A percentile compares a stretch with the other conserved stretches of the same genome.
These are phyloP conservation scores for Penicillium sp. DNA, from an alignment of 2,329 filamentous ascomycete species.

Conservation along the genomic window DNA sequence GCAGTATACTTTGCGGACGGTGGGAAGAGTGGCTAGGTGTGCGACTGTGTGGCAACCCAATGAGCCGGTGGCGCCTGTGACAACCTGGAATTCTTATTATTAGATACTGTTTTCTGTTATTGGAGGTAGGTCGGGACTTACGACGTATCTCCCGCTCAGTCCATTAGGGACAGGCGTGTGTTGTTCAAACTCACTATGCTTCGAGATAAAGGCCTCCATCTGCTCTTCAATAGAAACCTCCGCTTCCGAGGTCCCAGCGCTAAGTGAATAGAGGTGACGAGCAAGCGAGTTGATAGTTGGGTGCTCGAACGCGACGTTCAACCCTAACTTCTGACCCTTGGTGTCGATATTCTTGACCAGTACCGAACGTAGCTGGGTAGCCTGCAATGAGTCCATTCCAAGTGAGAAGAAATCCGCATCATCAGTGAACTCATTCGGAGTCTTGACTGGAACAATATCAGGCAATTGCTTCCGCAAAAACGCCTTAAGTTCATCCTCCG, in stretches of 20 bases:
- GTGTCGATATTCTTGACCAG: conserved; percentile 58
- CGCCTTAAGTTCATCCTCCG: conserved; percentile 34
- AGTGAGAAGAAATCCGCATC: conserved; percentile 63
- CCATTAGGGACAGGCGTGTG: conserved; percentile 30
- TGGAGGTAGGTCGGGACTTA: conserved; percentile 11
- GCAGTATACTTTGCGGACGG: conserved; percentile 58
- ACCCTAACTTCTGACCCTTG: conserved; percentile 53
- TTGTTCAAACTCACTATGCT: conserved; percentile 45
- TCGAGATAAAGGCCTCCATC: conserved; percentile 55
- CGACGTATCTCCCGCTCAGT: conserved; percentile 31
- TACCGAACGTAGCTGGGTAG: conserved; percentile 58
- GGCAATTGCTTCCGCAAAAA: conserved; percentile 42
- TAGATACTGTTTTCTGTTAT: not conserved
- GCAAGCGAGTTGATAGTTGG: conserved; percentile 56
- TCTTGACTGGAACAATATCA: conserved; percentile 29
- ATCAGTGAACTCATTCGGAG: conserved; percentile 28
- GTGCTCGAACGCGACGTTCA: conserved; percentile 65
- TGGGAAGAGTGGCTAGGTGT: conserved; percentile 42
- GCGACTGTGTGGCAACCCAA: conserved; percentile 65
- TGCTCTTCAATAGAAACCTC: conserved; percentile 43
- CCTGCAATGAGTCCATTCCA: conserved; percentile 64
- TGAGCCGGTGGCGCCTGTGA: conserved; percentile 71
- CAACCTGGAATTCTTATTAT: conserved; percentile 35
- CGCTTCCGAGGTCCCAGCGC: conserved; percentile 38
- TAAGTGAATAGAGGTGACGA: conserved; percentile 48